phyloP scores from a whole-genome alignment of 176 grass and related monocot species.

The Bothriochloa decipiens region DNA sequence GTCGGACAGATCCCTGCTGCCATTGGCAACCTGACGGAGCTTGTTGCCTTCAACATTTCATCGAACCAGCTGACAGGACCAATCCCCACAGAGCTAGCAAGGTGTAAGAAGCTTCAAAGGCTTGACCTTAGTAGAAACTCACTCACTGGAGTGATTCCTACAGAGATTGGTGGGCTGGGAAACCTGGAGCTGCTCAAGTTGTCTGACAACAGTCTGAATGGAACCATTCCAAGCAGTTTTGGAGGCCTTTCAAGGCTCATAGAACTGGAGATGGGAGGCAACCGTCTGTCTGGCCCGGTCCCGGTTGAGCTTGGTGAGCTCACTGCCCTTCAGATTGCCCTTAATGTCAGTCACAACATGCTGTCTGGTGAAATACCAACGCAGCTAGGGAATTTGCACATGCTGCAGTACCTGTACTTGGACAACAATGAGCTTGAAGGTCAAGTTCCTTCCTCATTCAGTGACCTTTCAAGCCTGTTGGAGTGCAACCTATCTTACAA shows the following conservation, averaged over 20 bases:
- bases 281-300: slow-evolving; percentile 63
- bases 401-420: slow-evolving; percentile 83
- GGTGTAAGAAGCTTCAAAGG: slow-evolving; percentile 86
- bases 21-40: slow-evolving; percentile 73
- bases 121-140: slow-evolving; percentile 90
- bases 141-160: slow-evolving; percentile 68
- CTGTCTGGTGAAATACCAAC: slow-evolving; percentile 77
- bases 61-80: slow-evolving; percentile 72
- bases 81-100: slow-evolving; percentile 63
- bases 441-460: slow-evolving; percentile 74
- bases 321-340: slow-evolving; percentile 76
- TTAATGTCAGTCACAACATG: slow-evolving; percentile 91
- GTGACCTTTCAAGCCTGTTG: slow-evolving; percentile 72
- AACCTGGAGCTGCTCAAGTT: slow-evolving; percentile 84
- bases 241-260: slow-evolving; percentile 77
- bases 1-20: slow-evolving; percentile 66
- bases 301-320: slow-evolving; percentile 84
- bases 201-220: slow-evolving; percentile 84
- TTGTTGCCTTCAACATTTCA: slow-evolving; percentile 95
- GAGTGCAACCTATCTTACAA: slow-evolving; percentile 98
- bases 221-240: slow-evolving; percentile 76
- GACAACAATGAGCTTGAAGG: slow-evolving; percentile 93
- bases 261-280: slow-evolving; percentile 92
- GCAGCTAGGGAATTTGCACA: slow-evolving; percentile 77
- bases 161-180: slow-evolving; percentile 72